Evolutionary conservation across 768 basidiomycete species (phyloP).

Genomic region (Hortiboletus campestris): DNA sequence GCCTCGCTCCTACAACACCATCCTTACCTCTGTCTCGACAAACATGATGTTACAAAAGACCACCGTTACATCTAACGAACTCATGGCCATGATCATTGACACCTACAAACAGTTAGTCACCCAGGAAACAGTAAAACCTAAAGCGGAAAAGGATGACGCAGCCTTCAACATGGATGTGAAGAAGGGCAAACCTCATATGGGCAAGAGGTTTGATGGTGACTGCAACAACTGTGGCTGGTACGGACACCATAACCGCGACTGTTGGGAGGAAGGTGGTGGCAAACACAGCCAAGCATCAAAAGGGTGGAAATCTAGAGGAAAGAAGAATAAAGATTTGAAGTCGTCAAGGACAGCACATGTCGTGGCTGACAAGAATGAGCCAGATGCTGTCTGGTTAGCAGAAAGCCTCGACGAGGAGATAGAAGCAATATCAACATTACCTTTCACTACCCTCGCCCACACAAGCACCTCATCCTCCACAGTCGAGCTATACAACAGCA

Average conservation of each 20-base stretch:
- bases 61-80: not conserved
- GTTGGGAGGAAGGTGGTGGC: conserved; percentile 11
- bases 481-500: too few species aligned
- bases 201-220: not conserved
- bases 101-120: not conserved
- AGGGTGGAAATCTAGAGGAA: not conserved
- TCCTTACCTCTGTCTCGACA: not conserved
- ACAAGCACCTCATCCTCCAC: too few species aligned
- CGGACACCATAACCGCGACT: not conserved
- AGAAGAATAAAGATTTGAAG: not conserved
- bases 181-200: not conserved
- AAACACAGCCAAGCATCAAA: conserved; percentile 5
- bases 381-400: not conserved
- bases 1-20: not conserved
- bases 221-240: conserved; percentile 6
- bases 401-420: too few species aligned
- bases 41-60: not conserved
- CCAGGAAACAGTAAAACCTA: not conserved
- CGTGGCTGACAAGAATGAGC: not conserved
- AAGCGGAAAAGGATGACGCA: not conserved
- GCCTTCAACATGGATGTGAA: not conserved
- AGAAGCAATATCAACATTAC: too few species aligned
- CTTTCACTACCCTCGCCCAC: too few species aligned
- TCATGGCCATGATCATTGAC: not conserved
- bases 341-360: not conserved